Base-by-base conservation (phyloP, 768 basidiomycete genomes). In the Russula vinacea region DNA sequence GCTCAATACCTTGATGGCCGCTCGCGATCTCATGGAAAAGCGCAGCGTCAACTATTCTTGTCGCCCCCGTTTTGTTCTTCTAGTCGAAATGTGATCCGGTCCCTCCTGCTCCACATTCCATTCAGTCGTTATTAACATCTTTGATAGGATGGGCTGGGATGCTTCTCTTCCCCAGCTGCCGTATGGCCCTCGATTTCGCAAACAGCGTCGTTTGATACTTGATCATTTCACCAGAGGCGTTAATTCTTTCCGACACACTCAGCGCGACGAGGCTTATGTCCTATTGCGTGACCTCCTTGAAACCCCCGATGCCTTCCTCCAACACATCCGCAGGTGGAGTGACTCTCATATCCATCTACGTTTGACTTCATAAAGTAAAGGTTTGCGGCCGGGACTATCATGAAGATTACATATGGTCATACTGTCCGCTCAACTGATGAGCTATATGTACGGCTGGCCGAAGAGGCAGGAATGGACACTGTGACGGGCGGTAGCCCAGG, bases 21-120 rank as follows among this genome's bases (percentile, higher is more conserved):
- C 75, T 29, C 67, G 62, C 17, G 76, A 77, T 44, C 71, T 78
- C 19, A 62, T 78, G 58, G 75, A 76, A 56, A 73, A 73, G 58
- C 70, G 72, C 11, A 70, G 73, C 55, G 47, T 62, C 14, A 74
- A 72, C 40, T 77, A 75, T 63, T 75, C 77, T 16, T 74, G 71
- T 65, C 69, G 76, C 2, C 76, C 76, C 4, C 67, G 66, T 5
- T 58, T 76, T 24, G 67, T 73, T 45, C 65, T 74, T 17, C 50
- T 72, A 6, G 57, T 55, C 22, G 73, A 74, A 56, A 64, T 74
- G 74, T 74, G 55, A 57, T 70, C 57, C 4, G 11, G 17, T 39
- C n/a, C 2, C 40, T 24, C 32, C 19, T 1, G 14, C 26, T 16
- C 24, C 4, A 14, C 2, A n/a, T 16, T 9, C 5, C 5, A 10